phyloP scores from a whole-genome alignment of 1,284 basidiomycete species.

The Leccinum fallax region DNA sequence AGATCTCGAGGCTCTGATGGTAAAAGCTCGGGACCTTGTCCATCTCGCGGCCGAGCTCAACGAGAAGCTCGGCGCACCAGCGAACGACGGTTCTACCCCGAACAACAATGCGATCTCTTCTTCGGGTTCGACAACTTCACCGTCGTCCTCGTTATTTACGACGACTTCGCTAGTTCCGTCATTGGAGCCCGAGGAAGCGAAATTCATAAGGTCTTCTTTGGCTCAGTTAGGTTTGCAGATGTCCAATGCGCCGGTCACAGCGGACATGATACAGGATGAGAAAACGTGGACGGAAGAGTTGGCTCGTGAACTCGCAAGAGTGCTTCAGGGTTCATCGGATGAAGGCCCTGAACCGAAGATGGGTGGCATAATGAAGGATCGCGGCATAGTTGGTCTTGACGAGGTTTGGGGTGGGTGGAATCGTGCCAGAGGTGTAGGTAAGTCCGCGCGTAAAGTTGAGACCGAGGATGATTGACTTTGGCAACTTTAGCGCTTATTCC shows the following conservation, averaged over 20 bases:
- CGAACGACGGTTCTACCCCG: constrained; percentile 27
- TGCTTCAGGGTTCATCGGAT: constrained; percentile 59
- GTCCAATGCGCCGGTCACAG: constrained; percentile 78
- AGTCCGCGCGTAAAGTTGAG: constrained; percentile 32
- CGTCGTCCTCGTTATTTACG: constrained; percentile 24
- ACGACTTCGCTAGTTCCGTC: constrained; percentile 35
- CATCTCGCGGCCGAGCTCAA: constrained; percentile 87
- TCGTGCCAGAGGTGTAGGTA: constrained; percentile 89
- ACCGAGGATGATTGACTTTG: not conserved
- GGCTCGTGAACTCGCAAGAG: constrained; percentile 78
- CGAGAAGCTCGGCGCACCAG: constrained; percentile 70
- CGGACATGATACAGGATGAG: constrained; percentile 89
- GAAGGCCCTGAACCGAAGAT: constrained; percentile 12
- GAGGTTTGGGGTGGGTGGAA: constrained; percentile 99
- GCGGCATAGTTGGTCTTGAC: constrained; percentile 87
- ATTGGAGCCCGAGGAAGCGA: constrained; percentile 75
- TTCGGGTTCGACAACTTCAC: constrained; percentile 17
- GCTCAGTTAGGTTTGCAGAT: constrained; percentile 86
- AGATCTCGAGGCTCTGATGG: constrained; percentile 91
- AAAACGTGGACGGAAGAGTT: constrained; percentile 80
- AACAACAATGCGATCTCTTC: constrained; percentile 3
- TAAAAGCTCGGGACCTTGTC: constrained; percentile 93
- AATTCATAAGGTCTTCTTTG: constrained; percentile 86
- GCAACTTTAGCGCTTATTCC: constrained; percentile 74
- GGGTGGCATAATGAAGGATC: constrained; percentile 63